Conservation (phyloP, 371 early-diverging fungal species). For the Mortierella sp. region DNA sequence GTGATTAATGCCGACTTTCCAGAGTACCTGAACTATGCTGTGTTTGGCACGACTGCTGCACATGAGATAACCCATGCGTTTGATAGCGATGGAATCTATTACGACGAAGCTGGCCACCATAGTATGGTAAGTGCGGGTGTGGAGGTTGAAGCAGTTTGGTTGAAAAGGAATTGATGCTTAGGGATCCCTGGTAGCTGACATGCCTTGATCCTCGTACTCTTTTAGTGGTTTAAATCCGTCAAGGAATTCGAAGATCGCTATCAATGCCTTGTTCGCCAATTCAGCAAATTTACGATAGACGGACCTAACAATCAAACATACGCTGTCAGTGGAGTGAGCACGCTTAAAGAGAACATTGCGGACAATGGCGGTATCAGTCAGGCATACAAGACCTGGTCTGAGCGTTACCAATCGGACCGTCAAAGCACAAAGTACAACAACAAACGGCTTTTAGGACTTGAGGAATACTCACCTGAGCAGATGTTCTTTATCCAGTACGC, state of each 20-base stretch:
- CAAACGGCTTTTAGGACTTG: conserved; percentile 20
- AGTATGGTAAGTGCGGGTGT: conserved; percentile 28
- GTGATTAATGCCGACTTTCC: conserved; percentile 58
- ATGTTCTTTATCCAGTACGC: conserved; percentile 50
- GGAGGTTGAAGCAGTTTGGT: too few relatives aligned
- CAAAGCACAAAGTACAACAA: conserved; percentile 35
- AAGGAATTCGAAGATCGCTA: conserved; percentile 61
- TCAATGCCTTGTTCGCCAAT: conserved; percentile 75
- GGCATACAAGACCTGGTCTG: conserved; percentile 57
- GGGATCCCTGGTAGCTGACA: too few relatives aligned
- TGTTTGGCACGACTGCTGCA: conserved; percentile 65
- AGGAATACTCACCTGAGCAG: conserved; percentile 24
- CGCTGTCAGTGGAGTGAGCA: conserved; percentile 66
- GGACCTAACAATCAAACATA: conserved; percentile 12
- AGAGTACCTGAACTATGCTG: conserved; percentile 68
- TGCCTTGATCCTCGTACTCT: not conserved
- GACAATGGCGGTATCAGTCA: conserved; percentile 77
- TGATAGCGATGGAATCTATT: conserved; percentile 24
- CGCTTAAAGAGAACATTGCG: conserved; percentile 78
- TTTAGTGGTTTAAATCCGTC: conserved; percentile 48
- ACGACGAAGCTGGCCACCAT: conserved; percentile 12
- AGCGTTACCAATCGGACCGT: conserved; percentile 55
- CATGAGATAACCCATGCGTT: conserved; percentile 66
- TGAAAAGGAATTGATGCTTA: too few relatives aligned
- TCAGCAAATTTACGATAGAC: conserved; percentile 42